Conservation (phyloP, 495 filamentous ascomycete genomes). For the Aspergillus coremiiformis region DNA sequence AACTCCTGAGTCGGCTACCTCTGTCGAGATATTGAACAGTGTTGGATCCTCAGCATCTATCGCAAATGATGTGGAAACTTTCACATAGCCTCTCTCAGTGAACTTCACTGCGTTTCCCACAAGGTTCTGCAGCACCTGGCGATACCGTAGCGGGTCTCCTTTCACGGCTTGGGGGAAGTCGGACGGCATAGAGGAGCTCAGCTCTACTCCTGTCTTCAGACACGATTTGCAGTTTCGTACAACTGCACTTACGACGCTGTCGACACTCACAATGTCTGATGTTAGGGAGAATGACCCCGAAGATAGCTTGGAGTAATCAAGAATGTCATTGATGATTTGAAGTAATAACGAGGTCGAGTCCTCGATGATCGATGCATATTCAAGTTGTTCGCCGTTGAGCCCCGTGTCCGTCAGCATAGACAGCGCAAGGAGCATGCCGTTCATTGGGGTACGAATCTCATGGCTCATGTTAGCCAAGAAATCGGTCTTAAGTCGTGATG, state of each 20-base stretch:
- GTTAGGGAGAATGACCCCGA: conserved; percentile 75
- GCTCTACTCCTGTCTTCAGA: conserved; percentile 50
- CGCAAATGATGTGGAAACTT: conserved; percentile 46
- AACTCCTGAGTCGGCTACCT: conserved; percentile 74
- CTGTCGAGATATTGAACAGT: conserved; percentile 40
- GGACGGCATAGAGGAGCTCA: conserved; percentile 44
- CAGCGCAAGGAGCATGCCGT: conserved; percentile 69
- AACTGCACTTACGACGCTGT: conserved; percentile 46
- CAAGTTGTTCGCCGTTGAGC: conserved; percentile 59
- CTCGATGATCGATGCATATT: conserved; percentile 71
- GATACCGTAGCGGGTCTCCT: conserved; percentile 71
- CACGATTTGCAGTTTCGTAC: conserved; percentile 46
- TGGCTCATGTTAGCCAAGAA: conserved; percentile 82
- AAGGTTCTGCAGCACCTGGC: conserved; percentile 79
- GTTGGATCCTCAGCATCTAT: conserved; percentile 31
- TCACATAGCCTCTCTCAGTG: conserved; percentile 64
- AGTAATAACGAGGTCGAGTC: conserved; percentile 75
- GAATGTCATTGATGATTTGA: conserved; percentile 82
- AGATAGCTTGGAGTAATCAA: conserved; percentile 84
- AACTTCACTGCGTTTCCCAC: conserved; percentile 90
- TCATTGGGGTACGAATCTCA: conserved; percentile 77
- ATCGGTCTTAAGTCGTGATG: conserved; percentile 55
- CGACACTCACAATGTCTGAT: conserved; percentile 62
- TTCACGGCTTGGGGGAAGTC: conserved; percentile 32
- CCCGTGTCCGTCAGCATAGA: conserved; percentile 62